A percentile compares a stretch with the other conserved stretches of the same genome.
phyloP scores from a whole-genome alignment of 345 rosid genomes.

The Rhodomyrtus tomentosa region DNA sequence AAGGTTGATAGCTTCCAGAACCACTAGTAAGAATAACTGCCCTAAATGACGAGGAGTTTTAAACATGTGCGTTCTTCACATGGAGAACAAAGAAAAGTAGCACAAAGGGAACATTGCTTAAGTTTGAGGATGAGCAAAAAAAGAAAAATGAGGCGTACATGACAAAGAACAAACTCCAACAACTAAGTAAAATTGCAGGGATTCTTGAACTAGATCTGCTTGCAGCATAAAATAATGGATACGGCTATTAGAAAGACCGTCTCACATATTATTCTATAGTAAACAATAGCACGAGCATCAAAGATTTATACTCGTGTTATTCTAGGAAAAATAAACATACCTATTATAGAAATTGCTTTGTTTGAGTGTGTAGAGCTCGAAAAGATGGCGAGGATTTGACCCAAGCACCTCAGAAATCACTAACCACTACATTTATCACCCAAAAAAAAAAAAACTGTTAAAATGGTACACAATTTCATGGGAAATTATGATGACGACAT shows the following conservation, averaged over 20 bases:
- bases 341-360: constrained; percentile 65
- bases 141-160: background rate
- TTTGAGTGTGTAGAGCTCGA: constrained; percentile 91
- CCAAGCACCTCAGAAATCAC: constrained; percentile 86
- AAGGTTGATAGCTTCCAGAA: background rate
- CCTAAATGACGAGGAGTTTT: background rate
- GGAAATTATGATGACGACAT: constrained; percentile 3
- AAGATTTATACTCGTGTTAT: background rate
- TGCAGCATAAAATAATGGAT: background rate
- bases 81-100: background rate
- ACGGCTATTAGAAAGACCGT: background rate
- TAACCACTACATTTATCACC: constrained; percentile 49
- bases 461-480: background rate
- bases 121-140: background rate
- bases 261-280: background rate
- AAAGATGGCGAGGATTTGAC: constrained; percentile 77
- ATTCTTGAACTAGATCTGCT: background rate
- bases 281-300: background rate
- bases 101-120: background rate
- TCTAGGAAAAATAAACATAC: constrained; percentile 16
- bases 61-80: background rate
- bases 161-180: background rate
- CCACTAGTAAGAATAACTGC: background rate
- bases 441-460: background rate
- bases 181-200: background rate